These are phyloP conservation scores for Aphanomyces cochlioides DNA, from an alignment of 352 stramenopile genomes.

Conservation along the genomic window DNA sequence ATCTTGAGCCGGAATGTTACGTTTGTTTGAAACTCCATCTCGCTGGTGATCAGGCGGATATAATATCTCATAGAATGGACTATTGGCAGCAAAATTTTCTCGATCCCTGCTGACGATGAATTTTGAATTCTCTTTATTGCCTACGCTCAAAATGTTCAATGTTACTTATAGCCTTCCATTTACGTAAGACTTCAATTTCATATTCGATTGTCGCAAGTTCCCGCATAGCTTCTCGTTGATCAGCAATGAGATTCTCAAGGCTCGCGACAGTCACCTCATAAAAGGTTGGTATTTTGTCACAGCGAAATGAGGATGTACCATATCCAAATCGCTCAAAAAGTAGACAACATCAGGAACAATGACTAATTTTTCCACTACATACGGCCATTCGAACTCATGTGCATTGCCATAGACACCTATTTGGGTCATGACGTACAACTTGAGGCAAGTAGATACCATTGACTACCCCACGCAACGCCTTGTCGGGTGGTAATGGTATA, in stretches of 20 bases:
- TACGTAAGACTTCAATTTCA: conserved; percentile 5
- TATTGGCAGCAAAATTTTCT: not conserved
- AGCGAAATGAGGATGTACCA: conserved; percentile 5
- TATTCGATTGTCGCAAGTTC: conserved; percentile 9
- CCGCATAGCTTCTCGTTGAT: conserved; percentile 12
- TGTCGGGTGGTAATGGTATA: not conserved
- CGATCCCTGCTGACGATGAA: not conserved
- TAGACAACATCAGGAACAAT: conserved; percentile 15
- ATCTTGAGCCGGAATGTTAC: not conserved
- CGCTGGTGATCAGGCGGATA: not conserved
- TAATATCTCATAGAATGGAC: not conserved
- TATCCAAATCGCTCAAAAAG: conserved; percentile 25
- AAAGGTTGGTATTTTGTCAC: not conserved
- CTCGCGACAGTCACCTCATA: conserved; percentile 6
- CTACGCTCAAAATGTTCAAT: not conserved
- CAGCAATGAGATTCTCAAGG: conserved; percentile 15
- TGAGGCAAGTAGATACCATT: not conserved
- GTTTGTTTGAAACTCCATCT: not conserved
- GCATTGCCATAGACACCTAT: conserved; percentile 3
- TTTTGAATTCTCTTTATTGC: not conserved
- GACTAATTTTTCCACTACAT: conserved; percentile 5
- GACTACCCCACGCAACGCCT: not conserved
- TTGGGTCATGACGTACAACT: not conserved
- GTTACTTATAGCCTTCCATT: not conserved
- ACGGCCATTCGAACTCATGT: not conserved